A percentile compares a stretch with the other conserved stretches of the same genome.
Conservation (phyloP, 371 early-diverging fungal species). For the Mucor plumbeus region DNA sequence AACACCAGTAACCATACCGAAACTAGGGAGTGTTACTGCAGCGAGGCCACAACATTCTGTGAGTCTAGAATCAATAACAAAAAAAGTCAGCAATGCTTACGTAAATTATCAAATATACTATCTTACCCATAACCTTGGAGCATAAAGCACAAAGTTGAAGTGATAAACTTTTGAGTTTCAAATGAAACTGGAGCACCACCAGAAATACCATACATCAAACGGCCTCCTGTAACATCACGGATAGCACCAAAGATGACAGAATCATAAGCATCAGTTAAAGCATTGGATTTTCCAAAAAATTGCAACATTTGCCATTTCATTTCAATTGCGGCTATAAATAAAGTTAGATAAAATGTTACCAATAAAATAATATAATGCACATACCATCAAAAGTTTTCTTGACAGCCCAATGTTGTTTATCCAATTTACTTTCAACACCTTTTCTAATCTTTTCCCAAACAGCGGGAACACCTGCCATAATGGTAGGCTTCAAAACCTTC, state of each 20-base stretch:
- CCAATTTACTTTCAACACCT: constrained; percentile 74
- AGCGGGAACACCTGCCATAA: constrained; percentile 90
- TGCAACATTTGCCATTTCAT: constrained; percentile 74
- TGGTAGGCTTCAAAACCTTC: constrained; percentile 83
- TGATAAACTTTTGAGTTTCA: constrained; percentile 86
- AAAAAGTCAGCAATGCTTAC: neutral
- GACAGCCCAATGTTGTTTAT: constrained; percentile 60
- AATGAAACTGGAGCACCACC: constrained; percentile 93
- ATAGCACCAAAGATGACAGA: constrained; percentile 80
- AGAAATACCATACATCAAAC: constrained; percentile 78
- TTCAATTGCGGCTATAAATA: constrained; percentile 65
- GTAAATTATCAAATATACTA: too few relatives aligned
- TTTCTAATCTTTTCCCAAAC: constrained; percentile 90
- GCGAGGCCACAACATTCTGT: constrained; percentile 59
- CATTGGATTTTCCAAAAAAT: constrained; percentile 58
- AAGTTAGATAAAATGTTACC: neutral
- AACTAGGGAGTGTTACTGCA: constrained; percentile 53
- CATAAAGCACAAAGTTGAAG: constrained; percentile 73
- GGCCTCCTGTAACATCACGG: constrained; percentile 85
- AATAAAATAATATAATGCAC: neutral
- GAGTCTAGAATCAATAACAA: constrained; percentile 41
- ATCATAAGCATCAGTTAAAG: constrained; percentile 76
- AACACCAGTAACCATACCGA: constrained; percentile 56
- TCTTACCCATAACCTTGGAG: constrained; percentile 80
- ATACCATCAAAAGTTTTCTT: constrained; percentile 58